Conservation (phyloP, 2,329 filamentous ascomycete species). For the Calonectria naviculata region DNA sequence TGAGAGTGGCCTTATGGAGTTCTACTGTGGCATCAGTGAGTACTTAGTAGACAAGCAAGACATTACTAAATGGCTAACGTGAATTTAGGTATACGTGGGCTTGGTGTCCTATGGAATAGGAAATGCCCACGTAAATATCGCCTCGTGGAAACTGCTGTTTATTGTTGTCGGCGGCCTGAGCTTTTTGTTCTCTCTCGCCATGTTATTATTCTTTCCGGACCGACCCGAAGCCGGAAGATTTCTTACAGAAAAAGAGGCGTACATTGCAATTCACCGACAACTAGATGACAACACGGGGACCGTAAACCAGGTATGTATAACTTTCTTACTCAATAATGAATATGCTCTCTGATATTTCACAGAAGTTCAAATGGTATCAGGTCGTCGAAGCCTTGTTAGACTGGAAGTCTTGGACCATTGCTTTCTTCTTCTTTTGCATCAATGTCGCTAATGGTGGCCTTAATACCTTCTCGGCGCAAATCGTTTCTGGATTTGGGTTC, state of each 20-base stretch:
- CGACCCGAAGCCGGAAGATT: slow-evolving; percentile 40
- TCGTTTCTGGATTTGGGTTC: slow-evolving; percentile 20
- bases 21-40: slow-evolving; percentile 12
- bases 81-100: slow-evolving; percentile 32
- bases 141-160: slow-evolving; percentile 45
- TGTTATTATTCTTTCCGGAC: slow-evolving; percentile 38
- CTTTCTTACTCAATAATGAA: neutral
- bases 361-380: slow-evolving; percentile 53
- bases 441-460: slow-evolving; percentile 66
- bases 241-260: slow-evolving; percentile 41
- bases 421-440: slow-evolving; percentile 59
- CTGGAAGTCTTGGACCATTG: slow-evolving; percentile 65
- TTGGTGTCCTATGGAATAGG: slow-evolving; percentile 44
- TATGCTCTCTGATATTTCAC: neutral
- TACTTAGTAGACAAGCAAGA: neutral
- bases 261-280: slow-evolving; percentile 44
- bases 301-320: slow-evolving; percentile 34
- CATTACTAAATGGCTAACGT: neutral
- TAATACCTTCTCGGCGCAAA: slow-evolving; percentile 19
- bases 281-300: slow-evolving; percentile 49
- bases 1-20: slow-evolving; percentile 13
- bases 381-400: slow-evolving; percentile 60
- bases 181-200: slow-evolving; percentile 31
- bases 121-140: slow-evolving; percentile 33
- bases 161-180: slow-evolving; percentile 35